Base-by-base conservation (phyloP, 2,329 filamentous ascomycete species). In the Epichloe hybrida region DNA sequence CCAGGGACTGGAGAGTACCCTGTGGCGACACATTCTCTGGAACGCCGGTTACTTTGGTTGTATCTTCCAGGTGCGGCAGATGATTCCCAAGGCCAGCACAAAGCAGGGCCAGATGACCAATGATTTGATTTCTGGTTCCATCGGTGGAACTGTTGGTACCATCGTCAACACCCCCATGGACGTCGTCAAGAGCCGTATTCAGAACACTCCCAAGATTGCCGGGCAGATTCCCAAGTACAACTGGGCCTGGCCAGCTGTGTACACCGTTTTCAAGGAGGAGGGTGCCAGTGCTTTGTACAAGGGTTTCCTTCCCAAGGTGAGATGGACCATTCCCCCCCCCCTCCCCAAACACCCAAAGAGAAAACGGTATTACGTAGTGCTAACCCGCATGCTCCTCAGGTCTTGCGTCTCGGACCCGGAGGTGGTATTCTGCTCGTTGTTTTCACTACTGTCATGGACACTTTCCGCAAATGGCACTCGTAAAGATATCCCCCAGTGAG, bases 21-120 rank as follows among this genome's bases (percentile, higher is more conserved):
- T 97, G 72, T 98, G 93, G 93, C 83, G 93, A 56, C 93, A 98
- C 70, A 81, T 76, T 51, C 69, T 77, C 53, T 96, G 90, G 90
- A 96, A 96, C 70, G 81, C 86, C 13, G 91, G 90, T 53, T 96
- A 95, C 78, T 98, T 98, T 68, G 93, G 93, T 63, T 94, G 89
- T 71, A 98, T 98, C 67, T 95, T 94, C 81, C 93, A 98, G 72
- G 88, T 97, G 55, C 86, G 90, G 65, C 79, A 81, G 54, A 74
- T 96, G 58, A 71, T 98, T 45, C 93, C 93, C 55, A 77, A 81
- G 64, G 82, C 84, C n/a, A 80, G 85, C 51, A 84, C 80, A 68
- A 95, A 95, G 77, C 76, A 76, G 57, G 76, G 79, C 49, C 84
- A 96, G 71, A 86, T 95, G 70, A 71, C 78, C 53, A 96, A 95